phyloP scores from a whole-genome alignment of 768 basidiomycete species.

The Rhodotorula graminis region DNA sequence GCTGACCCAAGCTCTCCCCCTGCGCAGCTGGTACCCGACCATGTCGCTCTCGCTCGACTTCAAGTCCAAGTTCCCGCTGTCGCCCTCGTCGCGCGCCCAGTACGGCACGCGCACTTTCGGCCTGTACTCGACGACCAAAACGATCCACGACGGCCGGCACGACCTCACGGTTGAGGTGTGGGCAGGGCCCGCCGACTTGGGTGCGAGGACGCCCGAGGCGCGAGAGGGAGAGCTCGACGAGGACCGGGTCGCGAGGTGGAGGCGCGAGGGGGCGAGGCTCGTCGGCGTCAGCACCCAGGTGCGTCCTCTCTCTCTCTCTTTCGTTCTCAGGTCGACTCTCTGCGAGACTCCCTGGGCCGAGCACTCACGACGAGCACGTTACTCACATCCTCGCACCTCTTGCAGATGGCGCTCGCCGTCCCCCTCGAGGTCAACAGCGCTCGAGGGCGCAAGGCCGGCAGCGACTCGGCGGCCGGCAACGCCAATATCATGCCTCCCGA shows the following conservation, averaged over 20 bases:
- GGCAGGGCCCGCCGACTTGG: conserved; percentile 17
- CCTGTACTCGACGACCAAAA: conserved; percentile 17
- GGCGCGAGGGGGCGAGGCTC: conserved; percentile 11
- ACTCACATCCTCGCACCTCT: too few relatives aligned
- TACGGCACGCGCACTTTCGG: conserved; percentile 16
- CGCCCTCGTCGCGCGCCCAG: background rate
- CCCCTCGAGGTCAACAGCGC: conserved; percentile 20
- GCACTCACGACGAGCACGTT: background rate
- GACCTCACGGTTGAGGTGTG: conserved; percentile 35
- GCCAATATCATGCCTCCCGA: background rate
- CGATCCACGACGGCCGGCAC: conserved; percentile 24
- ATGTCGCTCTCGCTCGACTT: conserved; percentile 27
- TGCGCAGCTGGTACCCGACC: conserved; percentile 24
- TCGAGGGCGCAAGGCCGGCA: background rate
- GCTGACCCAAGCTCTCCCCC: background rate
- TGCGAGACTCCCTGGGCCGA: background rate
- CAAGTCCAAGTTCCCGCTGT: conserved; percentile 24
- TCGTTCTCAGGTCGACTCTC: background rate
- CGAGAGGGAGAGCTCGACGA: background rate
- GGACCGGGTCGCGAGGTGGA: conserved; percentile 2
- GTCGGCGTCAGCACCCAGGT: conserved; percentile 36
- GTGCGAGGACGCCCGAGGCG: background rate
- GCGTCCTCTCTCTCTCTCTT: background rate
- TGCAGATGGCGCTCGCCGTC: conserved; percentile 27
- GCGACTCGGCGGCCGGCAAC: background rate